A percentile compares a stretch with the other conserved stretches of the same genome.
phyloP scores from a whole-genome alignment of 352 stramenopile genomes.

The Globisporangium takayamanum region DNA sequence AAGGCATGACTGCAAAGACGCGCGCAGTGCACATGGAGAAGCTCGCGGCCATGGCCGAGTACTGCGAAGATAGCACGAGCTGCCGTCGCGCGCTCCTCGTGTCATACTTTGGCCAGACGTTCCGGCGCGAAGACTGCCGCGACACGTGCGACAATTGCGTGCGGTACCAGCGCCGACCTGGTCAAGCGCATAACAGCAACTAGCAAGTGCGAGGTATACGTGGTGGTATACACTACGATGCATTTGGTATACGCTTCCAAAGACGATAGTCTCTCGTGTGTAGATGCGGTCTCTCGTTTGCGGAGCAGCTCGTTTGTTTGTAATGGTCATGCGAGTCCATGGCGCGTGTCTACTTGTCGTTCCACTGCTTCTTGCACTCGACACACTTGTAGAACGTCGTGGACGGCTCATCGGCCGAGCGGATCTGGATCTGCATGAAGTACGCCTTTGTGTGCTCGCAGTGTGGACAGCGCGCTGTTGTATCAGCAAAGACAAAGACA shows the following conservation, averaged over 20 bases:
- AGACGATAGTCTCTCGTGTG: no score
- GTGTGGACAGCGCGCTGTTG: slow-evolving; percentile 87
- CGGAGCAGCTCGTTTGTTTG: neutral
- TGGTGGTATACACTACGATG: neutral
- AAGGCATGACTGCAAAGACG: slow-evolving; percentile 72
- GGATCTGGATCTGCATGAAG: slow-evolving; percentile 99
- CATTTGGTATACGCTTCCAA: no score
- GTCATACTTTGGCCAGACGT: slow-evolving; percentile 75
- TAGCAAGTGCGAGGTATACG: neutral
- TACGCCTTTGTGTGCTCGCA: slow-evolving; percentile 96
- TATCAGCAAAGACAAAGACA: neutral
- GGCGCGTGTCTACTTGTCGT: slow-evolving; percentile 50
- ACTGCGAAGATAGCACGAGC: slow-evolving; percentile 68
- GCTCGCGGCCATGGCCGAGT: slow-evolving; percentile 69
- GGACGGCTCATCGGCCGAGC: slow-evolving; percentile 97
- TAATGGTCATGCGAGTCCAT: neutral
- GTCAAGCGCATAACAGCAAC: slow-evolving; percentile 7
- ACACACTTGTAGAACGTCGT: slow-evolving; percentile 99
- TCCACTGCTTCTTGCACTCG: slow-evolving; percentile 97
- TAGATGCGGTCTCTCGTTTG: neutral
- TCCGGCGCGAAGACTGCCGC: slow-evolving; percentile 54
- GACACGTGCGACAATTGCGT: slow-evolving; percentile 22
- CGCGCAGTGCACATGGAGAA: slow-evolving; percentile 72
- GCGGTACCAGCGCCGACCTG: slow-evolving; percentile 4
- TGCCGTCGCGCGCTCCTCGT: slow-evolving; percentile 72